These are phyloP conservation scores for Ochetophila trinervis DNA, from an alignment of 306 rosid species.

Conservation along the genomic window DNA sequence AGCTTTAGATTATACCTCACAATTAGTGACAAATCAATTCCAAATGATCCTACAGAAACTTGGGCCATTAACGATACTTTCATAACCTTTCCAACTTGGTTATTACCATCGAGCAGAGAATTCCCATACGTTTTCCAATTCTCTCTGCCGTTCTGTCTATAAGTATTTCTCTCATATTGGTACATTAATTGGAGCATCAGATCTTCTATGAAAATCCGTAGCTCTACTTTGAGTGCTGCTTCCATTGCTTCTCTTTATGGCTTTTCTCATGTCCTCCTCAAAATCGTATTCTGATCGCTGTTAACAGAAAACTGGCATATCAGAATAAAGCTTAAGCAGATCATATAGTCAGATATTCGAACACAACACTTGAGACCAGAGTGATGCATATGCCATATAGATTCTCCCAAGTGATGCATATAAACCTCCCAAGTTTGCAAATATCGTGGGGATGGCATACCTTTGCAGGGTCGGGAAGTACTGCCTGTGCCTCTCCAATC, in stretches of 20 bases:
- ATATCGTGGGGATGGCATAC: conserved; percentile 27
- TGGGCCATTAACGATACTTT: no score
- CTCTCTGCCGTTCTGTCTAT: conserved; percentile 25
- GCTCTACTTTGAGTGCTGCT: conserved; percentile 49
- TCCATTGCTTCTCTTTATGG: conserved; percentile 42
- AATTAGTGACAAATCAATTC: no score
- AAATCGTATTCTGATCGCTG: conserved; percentile 84
- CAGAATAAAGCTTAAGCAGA: conserved; percentile 4
- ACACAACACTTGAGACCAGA: no score
- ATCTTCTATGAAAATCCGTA: conserved; percentile 39
- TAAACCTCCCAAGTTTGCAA: conserved; percentile 19
- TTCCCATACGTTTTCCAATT: conserved; percentile 45
- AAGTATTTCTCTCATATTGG: conserved; percentile 40
- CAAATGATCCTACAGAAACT: no score
- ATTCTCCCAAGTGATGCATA: not conserved
- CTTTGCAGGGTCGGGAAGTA: conserved; percentile 80
- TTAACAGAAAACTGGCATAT: conserved; percentile 15
- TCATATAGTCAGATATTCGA: not conserved
- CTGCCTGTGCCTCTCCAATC: conserved; percentile 94
- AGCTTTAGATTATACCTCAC: no score
- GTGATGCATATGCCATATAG: not conserved
- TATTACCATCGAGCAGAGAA: conserved; percentile 38
- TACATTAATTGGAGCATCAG: conserved; percentile 42
- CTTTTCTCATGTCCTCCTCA: conserved; percentile 70
- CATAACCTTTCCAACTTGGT: not conserved